Evolutionary conservation across 805 yeast species (phyloP).

Genomic region (Wickerhamiella sorbophila): DNA sequence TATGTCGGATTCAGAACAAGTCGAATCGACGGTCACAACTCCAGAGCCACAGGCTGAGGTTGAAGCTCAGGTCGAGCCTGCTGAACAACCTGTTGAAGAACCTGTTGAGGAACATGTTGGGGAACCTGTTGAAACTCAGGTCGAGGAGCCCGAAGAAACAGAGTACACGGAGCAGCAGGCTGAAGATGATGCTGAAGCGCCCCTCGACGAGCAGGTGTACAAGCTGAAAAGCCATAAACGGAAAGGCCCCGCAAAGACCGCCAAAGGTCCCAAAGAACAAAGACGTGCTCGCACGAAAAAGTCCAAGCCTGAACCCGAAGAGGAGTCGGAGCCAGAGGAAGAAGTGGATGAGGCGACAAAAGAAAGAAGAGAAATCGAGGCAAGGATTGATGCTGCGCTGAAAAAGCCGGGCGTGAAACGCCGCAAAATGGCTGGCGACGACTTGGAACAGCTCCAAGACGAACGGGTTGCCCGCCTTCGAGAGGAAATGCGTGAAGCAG

Average conservation of each 20-base stretch:
- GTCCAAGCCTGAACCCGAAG: slow-evolving; percentile 7
- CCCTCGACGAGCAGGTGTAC: slow-evolving; percentile 28
- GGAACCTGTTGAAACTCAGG: slow-evolving; percentile 14
- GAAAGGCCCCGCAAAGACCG: slow-evolving; percentile 11
- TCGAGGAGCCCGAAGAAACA: slow-evolving; percentile 9
- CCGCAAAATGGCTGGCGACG: slow-evolving; percentile 72
- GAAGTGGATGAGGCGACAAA: slow-evolving; percentile 27
- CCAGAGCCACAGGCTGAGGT: too few species aligned
- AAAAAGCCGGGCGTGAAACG: slow-evolving; percentile 36
- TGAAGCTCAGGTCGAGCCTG: too few species aligned
- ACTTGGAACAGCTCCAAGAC: slow-evolving; percentile 88
- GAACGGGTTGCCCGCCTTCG: slow-evolving; percentile 71
- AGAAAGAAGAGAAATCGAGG: slow-evolving; percentile 67
- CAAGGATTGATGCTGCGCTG: slow-evolving; percentile 60
- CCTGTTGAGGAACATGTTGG: slow-evolving; percentile 5
- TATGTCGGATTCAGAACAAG: not conserved
- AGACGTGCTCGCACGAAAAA: slow-evolving; percentile 10
- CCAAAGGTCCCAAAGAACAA: slow-evolving; percentile 9
- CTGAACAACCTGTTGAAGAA: too few species aligned
- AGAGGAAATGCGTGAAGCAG: slow-evolving; percentile 72
- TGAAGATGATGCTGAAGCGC: slow-evolving; percentile 20
- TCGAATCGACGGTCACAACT: too few species aligned
- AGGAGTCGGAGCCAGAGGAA: slow-evolving; percentile 16
- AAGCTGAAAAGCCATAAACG: slow-evolving; percentile 26
- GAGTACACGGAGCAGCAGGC: slow-evolving; percentile 26